phyloP scores from a whole-genome alignment of 768 basidiomycete genomes.

The Fomitopsis serialis region DNA sequence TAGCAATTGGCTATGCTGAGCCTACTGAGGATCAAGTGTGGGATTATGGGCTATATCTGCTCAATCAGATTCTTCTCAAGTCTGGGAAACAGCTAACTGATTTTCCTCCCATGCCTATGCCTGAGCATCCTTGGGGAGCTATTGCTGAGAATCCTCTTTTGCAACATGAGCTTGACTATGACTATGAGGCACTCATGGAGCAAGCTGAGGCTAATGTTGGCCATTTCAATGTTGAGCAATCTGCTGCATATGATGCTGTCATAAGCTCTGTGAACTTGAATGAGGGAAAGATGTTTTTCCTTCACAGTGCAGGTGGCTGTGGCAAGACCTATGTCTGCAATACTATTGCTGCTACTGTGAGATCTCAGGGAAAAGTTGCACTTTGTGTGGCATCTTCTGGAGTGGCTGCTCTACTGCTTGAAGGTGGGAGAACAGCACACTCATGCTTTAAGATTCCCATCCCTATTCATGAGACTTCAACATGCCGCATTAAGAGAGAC shows the following conservation, averaged over 20 bases:
- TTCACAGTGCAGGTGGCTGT: constrained; percentile 38
- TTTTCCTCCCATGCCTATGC: constrained; percentile 27
- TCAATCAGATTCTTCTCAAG: constrained; percentile 25
- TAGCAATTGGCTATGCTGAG: constrained; percentile 3
- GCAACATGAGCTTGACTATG: constrained; percentile 28
- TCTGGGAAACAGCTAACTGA: constrained; percentile 19
- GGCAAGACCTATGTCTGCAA: constrained; percentile 45
- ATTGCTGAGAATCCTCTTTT: constrained; percentile 23
- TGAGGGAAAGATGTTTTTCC: constrained; percentile 28
- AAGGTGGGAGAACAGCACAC: constrained; percentile 41
- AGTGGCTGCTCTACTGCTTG: constrained; percentile 39
- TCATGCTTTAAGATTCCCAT: constrained; percentile 45
- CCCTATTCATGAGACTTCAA: constrained; percentile 21
- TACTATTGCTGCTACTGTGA: constrained; percentile 25
- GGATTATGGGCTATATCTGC: constrained; percentile 38
- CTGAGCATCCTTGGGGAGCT: constrained; percentile 22
- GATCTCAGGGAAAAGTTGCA: constrained; percentile 25
- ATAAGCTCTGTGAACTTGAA: constrained; percentile 8
- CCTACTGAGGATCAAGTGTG: constrained; percentile 27
- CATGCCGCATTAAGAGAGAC: constrained; percentile 29
- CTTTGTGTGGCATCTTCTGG: constrained; percentile 49
- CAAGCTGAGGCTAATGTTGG: not conserved
- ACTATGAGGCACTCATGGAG: not conserved
- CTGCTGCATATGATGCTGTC: constrained; percentile 14
- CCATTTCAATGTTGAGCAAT: constrained; percentile 15